Base-by-base conservation (phyloP, 352 stramenopile genomes). In the Detonula confervacea region DNA sequence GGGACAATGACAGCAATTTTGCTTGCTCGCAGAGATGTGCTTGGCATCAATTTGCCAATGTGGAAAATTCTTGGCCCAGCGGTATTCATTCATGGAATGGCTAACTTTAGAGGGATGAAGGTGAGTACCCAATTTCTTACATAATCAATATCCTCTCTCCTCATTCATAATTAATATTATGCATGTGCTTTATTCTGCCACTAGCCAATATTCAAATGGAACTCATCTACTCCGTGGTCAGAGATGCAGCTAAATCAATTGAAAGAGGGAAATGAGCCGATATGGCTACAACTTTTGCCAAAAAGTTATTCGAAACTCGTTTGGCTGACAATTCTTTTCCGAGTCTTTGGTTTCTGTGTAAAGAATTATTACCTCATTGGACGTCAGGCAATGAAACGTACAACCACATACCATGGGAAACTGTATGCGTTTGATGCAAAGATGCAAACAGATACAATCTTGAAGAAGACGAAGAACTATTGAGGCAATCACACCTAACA, bases 301-400 rank as follows among this genome's bases (percentile, higher is more conserved):
- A 89, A 87, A 46, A 84, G 56, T 27, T 92, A 90, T 66, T 66
- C 89, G 0, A 93, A 93, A 72, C 51, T 94, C 37, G 86, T 91
- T 59, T 94, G 89, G 89, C 37, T 89, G 7, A 85, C 86, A 61
- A 92, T 94, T 66, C 66, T 94, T 16, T 54, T 52, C 27, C 63
- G 89, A 29, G 89, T 93, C 9, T 79, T 84, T 25, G 89, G 89
- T 14, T 94, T 90, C 62, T 92, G 87, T 65, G 59, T 91, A 11
- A 94, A 94, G 64, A 94, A 94, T 66, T 94, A 93, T 68, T 94
- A 87, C 57, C 72, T 93, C 30, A 87, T 92, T 56, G 88, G 87
- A 77, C 71, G 89, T 27, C 83, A 94, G 64, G 87, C 89, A 12
- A 74, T 80, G 66, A 93, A 92, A 65, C 77, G 89, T 44, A 90